These are phyloP conservation scores for Gremmenia infestans DNA, from an alignment of 2,329 filamentous ascomycete species.

Conservation along the genomic window DNA sequence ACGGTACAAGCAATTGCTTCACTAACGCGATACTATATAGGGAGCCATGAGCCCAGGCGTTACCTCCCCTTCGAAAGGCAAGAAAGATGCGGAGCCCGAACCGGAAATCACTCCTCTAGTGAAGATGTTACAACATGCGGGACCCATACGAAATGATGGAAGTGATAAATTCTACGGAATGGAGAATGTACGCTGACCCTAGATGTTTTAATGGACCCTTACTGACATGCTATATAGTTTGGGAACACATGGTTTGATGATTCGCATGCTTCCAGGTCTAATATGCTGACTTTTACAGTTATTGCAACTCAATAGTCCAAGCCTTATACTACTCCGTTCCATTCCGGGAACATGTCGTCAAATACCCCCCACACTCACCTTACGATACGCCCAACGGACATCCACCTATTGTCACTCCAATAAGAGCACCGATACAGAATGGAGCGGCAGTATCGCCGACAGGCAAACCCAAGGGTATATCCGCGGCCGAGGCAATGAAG, in stretches of 20 bases:
- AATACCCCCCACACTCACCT: slow-evolving; percentile 72
- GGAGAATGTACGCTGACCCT: slow-evolving; percentile 72
- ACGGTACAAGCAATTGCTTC: background rate
- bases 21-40: slow-evolving; percentile 16
- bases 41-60: slow-evolving; percentile 19
- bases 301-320: slow-evolving; percentile 97
- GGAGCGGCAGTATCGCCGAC: slow-evolving; percentile 39
- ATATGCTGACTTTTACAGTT: slow-evolving; percentile 51
- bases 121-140: slow-evolving; percentile 77
- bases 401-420: slow-evolving; percentile 54
- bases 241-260: slow-evolving; percentile 84
- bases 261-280: background rate
- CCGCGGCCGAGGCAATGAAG: slow-evolving; percentile 51
- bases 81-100: slow-evolving; percentile 31
- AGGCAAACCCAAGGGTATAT: slow-evolving; percentile 49
- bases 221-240: slow-evolving; percentile 56
- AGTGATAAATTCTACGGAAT: slow-evolving; percentile 98
- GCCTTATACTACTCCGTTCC: slow-evolving; percentile 92
- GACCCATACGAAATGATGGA: slow-evolving; percentile 76
- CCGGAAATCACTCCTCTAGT: slow-evolving; percentile 58
- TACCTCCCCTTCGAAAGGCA: slow-evolving; percentile 23
- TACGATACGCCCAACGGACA: slow-evolving; percentile 62
- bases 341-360: slow-evolving; percentile 91
- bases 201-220: background rate
- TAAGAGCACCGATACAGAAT: slow-evolving; percentile 43